These are phyloP conservation scores for Oidiodendron maius DNA, from an alignment of 495 filamentous ascomycete species.

Conservation along the genomic window DNA sequence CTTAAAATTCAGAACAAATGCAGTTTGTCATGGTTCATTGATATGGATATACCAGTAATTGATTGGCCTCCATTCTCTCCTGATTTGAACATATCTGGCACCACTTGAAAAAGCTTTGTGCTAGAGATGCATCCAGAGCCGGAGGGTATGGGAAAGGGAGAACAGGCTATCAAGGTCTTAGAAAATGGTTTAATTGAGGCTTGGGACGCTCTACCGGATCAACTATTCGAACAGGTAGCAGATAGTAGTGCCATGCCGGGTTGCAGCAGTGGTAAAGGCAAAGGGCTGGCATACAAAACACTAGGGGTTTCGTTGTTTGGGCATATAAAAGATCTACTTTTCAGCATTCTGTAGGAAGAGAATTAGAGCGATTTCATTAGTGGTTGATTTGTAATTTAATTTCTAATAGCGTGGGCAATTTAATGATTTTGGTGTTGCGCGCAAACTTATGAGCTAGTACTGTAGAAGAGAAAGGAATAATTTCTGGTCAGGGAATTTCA, in stretches of 20 bases:
- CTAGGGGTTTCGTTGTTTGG: not conserved
- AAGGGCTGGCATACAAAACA: constrained; percentile 21
- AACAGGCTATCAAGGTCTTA: constrained; percentile 13
- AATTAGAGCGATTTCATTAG: not conserved
- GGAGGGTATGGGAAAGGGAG: constrained; percentile 4
- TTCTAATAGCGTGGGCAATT: not conserved
- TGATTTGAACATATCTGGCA: constrained; percentile 20
- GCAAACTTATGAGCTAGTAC: not conserved
- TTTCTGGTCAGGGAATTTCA: no score
- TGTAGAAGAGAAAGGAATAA: no score
- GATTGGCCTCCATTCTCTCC: constrained; percentile 18
- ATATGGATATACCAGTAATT: constrained; percentile 9
- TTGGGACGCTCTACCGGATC: constrained; percentile 10
- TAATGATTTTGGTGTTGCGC: not conserved
- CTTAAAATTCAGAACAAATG: no score
- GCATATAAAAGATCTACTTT: not conserved
- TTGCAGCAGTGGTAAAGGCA: constrained; percentile 9
- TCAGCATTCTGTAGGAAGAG: not conserved
- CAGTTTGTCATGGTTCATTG: constrained; percentile 8
- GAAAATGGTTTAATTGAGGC: constrained; percentile 11
- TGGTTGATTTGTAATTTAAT: not conserved
- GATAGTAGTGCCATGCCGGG: constrained; percentile 13
- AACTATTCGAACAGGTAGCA: constrained; percentile 11
- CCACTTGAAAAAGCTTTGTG: constrained; percentile 16
- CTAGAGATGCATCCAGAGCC: constrained; percentile 16